phyloP scores from a whole-genome alignment of 2,329 filamentous ascomycete genomes.

The Arthrobotrys megalospora region DNA sequence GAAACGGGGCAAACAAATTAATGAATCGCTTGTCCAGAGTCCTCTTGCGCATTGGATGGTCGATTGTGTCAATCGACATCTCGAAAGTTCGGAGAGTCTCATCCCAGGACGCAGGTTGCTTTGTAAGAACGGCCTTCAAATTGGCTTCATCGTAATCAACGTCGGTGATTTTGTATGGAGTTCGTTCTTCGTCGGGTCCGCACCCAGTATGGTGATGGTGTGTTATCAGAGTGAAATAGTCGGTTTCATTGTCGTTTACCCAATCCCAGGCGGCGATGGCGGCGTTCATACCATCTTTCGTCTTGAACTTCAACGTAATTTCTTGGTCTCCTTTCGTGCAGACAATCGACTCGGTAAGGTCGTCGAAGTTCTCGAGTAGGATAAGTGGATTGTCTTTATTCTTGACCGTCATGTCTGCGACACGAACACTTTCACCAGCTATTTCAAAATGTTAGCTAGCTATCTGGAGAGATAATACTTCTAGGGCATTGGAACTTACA shows the following conservation, averaged over 20 bases:
- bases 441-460: conserved; percentile 1
- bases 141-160: conserved; percentile 13
- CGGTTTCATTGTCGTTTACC: conserved; percentile 20
- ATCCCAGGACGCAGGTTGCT: conserved; percentile 11
- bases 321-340: conserved; percentile 9
- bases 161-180: conserved; percentile 14
- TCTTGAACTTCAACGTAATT: conserved; percentile 37
- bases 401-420: conserved; percentile 22
- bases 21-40: too few species aligned
- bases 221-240: conserved; percentile 38
- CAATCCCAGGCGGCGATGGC: conserved; percentile 25
- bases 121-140: conserved; percentile 1
- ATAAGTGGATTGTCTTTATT: conserved; percentile 38
- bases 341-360: conserved; percentile 18
- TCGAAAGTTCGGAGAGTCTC: background rate
- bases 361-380: conserved; percentile 40
- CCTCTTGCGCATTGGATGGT: too few species aligned
- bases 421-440: conserved; percentile 3
- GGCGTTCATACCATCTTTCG: conserved; percentile 22
- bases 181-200: conserved; percentile 16
- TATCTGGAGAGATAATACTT: background rate
- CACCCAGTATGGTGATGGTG: conserved; percentile 32
- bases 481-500: conserved; percentile 4
- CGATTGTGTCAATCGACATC: too few species aligned
- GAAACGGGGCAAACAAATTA: too few species aligned